phyloP scores from a whole-genome alignment of 106 monocot species.

The Dendrobium catenatum region DNA sequence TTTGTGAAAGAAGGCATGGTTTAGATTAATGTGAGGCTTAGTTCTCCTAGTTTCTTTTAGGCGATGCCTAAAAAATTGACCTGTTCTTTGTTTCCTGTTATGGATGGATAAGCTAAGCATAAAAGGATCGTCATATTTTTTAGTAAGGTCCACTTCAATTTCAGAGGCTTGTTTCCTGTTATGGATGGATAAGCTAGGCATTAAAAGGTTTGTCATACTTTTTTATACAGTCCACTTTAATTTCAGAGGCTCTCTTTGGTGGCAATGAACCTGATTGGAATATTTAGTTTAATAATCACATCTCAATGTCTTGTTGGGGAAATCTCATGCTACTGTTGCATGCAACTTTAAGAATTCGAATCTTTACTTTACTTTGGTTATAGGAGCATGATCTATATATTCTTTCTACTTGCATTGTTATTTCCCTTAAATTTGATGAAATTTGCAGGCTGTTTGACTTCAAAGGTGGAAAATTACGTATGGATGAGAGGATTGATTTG shows the following conservation, averaged over 20 bases:
- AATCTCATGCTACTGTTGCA: not conserved
- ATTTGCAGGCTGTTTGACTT: conserved; percentile 78
- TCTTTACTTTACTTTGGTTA: not conserved
- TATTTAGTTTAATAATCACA: not conserved
- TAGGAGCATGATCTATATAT: not conserved
- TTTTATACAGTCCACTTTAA: not conserved
- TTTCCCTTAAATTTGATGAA: not conserved
- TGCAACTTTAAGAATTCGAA: not conserved
- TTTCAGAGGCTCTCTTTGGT: not conserved
- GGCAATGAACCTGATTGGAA: not conserved
- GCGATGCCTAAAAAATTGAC: not conserved
- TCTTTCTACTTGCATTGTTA: not conserved
- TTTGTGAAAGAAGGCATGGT: not conserved
- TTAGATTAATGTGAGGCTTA: not conserved
- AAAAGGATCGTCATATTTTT: not conserved
- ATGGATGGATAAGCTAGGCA: not conserved
- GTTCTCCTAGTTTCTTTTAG: not conserved
- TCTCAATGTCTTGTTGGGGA: not conserved
- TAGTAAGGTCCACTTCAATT: not conserved
- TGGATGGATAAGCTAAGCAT: not conserved
- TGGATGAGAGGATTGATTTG: conserved; percentile 96
- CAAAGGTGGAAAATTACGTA: conserved; percentile 82
- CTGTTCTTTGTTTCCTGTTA: not conserved
- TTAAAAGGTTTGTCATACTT: not conserved
- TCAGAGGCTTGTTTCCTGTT: not conserved